These are phyloP conservation scores for Aschersonia sp. DNA, from an alignment of 2,329 filamentous ascomycete genomes.

Conservation along the genomic window DNA sequence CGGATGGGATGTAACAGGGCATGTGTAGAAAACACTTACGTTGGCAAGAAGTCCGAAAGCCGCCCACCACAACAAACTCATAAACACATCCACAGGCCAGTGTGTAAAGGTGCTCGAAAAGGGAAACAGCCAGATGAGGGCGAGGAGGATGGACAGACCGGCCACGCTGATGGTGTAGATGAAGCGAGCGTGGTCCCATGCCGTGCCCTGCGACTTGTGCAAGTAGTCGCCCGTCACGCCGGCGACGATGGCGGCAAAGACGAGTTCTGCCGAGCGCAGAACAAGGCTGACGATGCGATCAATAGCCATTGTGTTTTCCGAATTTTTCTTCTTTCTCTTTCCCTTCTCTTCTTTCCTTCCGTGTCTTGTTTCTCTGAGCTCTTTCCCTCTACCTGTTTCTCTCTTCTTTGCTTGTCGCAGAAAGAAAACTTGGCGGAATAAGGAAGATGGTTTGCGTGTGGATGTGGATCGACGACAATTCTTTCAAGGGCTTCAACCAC, in stretches of 20 bases:
- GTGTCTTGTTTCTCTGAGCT: no score
- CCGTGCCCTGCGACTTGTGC: slow-evolving; percentile 28
- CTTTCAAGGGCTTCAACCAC: no score
- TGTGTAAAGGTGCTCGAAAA: slow-evolving; percentile 52
- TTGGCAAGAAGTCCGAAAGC: slow-evolving; percentile 52
- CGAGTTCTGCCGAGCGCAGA: slow-evolving; percentile 36
- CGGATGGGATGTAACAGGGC: no score
- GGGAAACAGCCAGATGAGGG: slow-evolving; percentile 58
- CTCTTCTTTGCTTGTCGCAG: no score
- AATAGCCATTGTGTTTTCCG: slow-evolving; percentile 17
- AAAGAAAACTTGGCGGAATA: no score
- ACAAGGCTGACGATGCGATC: slow-evolving; percentile 24
- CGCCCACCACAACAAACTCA: slow-evolving; percentile 57
- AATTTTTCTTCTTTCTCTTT: background rate
- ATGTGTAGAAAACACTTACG: slow-evolving; percentile 23
- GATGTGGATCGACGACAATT: no score
- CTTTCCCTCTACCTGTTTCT: no score
- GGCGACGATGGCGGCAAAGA: slow-evolving; percentile 57
- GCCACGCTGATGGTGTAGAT: slow-evolving; percentile 66
- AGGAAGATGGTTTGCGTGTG: no score
- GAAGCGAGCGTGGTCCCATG: slow-evolving; percentile 45
- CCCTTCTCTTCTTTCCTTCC: no score
- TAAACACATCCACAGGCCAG: slow-evolving; percentile 56
- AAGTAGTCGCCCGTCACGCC: slow-evolving; percentile 56
- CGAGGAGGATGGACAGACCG: slow-evolving; percentile 51